These are phyloP conservation scores for Gnomoniopsis sp. DNA, from an alignment of 2,329 filamentous ascomycete species.

Conservation along the genomic window DNA sequence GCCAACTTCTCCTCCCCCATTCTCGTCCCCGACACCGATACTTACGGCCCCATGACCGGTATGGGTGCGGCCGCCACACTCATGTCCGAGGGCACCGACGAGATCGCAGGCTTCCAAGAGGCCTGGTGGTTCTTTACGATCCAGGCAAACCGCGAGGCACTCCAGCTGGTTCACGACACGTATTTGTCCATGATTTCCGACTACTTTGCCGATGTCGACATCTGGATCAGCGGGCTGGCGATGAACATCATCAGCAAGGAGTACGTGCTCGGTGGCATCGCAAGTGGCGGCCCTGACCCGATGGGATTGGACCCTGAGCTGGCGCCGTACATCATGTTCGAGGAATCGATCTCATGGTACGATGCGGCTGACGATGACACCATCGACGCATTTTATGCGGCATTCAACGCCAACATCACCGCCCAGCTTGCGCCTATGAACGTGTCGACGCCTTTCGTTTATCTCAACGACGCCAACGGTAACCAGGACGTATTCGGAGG, in stretches of 20 bases:
- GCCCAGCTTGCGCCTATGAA: not conserved
- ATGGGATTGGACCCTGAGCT: not conserved
- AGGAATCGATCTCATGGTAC: constrained; percentile 1
- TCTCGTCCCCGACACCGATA: not conserved
- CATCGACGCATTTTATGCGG: not conserved
- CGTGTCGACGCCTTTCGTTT: not conserved
- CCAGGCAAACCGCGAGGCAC: constrained; percentile 1
- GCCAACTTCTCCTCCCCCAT: constrained; percentile 1
- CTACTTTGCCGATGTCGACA: not conserved
- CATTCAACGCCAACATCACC: constrained; percentile 2
- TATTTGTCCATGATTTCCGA: constrained; percentile 1
- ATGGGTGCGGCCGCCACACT: not conserved
- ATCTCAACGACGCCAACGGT: constrained; percentile 3
- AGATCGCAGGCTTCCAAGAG: not conserved
- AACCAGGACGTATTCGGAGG: constrained; percentile 1
- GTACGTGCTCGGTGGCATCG: not conserved
- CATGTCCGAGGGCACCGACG: not conserved
- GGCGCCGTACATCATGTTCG: not conserved
- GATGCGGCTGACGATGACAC: not conserved
- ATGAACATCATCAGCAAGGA: constrained; percentile 1
- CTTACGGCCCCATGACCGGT: not conserved
- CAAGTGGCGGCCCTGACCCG: not conserved
- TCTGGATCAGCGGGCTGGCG: constrained; percentile 1
- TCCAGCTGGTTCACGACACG: constrained; percentile 4
- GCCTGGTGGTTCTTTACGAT: not conserved